Percentiles rank a stretch among this genome's conserved stretches.
Evolutionary conservation across 2,329 filamentous ascomycete genomes (phyloP).

Genomic region (Rutstroemia sp.): DNA sequence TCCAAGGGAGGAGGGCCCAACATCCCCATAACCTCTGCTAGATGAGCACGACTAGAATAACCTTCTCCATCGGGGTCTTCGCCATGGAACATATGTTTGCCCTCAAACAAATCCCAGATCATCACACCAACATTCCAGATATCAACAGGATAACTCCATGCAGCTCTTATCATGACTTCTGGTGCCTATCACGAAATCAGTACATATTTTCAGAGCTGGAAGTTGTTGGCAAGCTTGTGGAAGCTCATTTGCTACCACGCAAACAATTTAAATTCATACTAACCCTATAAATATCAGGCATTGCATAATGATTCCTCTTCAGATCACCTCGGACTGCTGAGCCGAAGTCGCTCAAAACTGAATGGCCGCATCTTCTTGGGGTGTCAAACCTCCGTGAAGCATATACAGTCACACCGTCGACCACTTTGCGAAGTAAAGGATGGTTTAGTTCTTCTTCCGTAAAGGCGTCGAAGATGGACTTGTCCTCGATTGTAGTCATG

Average conservation of each 20-base stretch:
- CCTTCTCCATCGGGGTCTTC: conserved; percentile 16
- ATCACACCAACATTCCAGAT: conserved; percentile 32
- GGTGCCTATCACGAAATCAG: conserved; percentile 25
- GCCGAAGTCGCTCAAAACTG: conserved; percentile 42
- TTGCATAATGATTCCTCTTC: conserved; percentile 31
- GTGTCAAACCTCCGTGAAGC: conserved; percentile 33
- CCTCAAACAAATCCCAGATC: conserved; percentile 27
- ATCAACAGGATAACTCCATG: conserved; percentile 31
- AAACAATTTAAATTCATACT: neutral
- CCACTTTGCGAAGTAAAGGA: conserved; percentile 36
- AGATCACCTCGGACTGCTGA: conserved; percentile 34
- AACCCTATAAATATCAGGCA: conserved; percentile 32
- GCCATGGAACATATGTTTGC: conserved; percentile 18
- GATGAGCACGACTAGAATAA: conserved; percentile 18
- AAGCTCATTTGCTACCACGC: neutral
- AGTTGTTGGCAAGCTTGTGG: neutral
- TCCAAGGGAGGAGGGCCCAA: conserved; percentile 24
- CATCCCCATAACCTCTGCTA: conserved; percentile 24
- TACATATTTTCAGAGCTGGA: neutral
- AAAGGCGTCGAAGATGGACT: conserved; percentile 32
- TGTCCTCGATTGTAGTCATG: conserved; percentile 32
- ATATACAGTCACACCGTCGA: conserved; percentile 36
- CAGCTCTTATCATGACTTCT: conserved; percentile 33
- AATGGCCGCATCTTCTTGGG: conserved; percentile 27
- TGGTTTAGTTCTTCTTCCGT: conserved; percentile 33